Percentiles rank a stretch among this genome's conserved stretches.
phyloP scores from a whole-genome alignment of 1,139 yeast genomes.

The Lodderomyces orthopsilosis region DNA sequence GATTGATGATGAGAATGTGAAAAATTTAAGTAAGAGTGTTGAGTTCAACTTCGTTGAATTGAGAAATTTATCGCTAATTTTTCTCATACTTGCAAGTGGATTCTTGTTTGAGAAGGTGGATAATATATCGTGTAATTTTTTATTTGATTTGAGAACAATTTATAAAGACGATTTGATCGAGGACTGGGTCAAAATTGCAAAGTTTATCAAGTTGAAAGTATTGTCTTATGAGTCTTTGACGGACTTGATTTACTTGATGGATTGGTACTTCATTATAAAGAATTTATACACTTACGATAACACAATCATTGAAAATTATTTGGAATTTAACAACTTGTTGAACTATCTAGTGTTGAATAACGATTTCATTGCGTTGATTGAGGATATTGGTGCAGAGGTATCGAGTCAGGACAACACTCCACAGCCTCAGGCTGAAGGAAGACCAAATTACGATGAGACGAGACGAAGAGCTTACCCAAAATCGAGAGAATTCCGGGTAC shows the following conservation, averaged over 20 bases:
- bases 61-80: conserved; percentile 18
- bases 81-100: conserved; percentile 25
- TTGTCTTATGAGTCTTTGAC: conserved; percentile 21
- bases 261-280: conserved; percentile 30
- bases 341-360: conserved; percentile 27
- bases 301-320: conserved; percentile 26
- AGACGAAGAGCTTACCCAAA: conserved; percentile 10
- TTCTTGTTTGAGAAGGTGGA: conserved; percentile 16
- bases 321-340: conserved; percentile 32
- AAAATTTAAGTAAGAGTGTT: conserved; percentile 11
- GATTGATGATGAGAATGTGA: conserved; percentile 15
- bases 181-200: conserved; percentile 27
- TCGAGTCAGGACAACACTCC: background rate
- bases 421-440: conserved; percentile 9
- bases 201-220: conserved; percentile 20
- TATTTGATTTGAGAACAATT: conserved; percentile 12
- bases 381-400: conserved; percentile 10
- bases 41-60: conserved; percentile 14
- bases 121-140: conserved; percentile 6
- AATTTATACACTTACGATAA: conserved; percentile 23
- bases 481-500: conserved; percentile 18
- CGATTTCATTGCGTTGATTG: conserved; percentile 23
- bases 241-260: conserved; percentile 26
- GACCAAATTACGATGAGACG: background rate
- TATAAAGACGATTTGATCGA: conserved; percentile 17